Percentiles rank a stretch among this genome's conserved stretches.
Evolutionary conservation across 768 basidiomycete species (phyloP).

Genomic region (Boletus rex-veris): DNA sequence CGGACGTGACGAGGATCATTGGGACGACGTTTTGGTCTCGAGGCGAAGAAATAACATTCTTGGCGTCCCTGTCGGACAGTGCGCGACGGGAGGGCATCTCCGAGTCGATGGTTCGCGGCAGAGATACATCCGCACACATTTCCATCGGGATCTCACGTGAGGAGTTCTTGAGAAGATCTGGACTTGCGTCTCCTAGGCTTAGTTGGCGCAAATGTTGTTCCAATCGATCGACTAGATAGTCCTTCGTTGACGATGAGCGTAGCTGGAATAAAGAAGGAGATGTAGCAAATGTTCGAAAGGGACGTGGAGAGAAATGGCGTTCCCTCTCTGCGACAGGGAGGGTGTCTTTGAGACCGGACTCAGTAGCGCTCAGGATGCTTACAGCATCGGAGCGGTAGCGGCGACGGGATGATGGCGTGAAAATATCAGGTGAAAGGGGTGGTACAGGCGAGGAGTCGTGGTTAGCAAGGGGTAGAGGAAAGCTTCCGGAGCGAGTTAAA

Average conservation of each 20-base stretch:
- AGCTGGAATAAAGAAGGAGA: slow-evolving; percentile 21
- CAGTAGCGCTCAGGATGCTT: slow-evolving; percentile 7
- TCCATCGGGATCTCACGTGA: slow-evolving; percentile 8
- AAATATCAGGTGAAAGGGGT: not conserved
- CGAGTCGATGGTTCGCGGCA: not conserved
- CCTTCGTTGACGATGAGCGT: slow-evolving; percentile 16
- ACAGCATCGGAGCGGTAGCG: slow-evolving; percentile 2
- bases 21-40: slow-evolving; percentile 12
- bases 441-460: slow-evolving; percentile 6
- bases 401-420: not conserved
- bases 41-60: not conserved
- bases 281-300: slow-evolving; percentile 4
- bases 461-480: slow-evolving; percentile 3
- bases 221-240: slow-evolving; percentile 20
- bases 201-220: slow-evolving; percentile 20
- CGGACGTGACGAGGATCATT: slow-evolving; percentile 25
- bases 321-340: not conserved
- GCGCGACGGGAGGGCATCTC: not conserved
- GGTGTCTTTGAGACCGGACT: not conserved
- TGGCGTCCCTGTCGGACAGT: not conserved
- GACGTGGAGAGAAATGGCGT: not conserved
- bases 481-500: slow-evolving; percentile 1
- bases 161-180: not conserved
- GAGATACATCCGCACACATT: not conserved
- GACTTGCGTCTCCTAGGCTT: slow-evolving; percentile 13